Evolutionary conservation across 306 rosid species (phyloP).

Genomic region (peach (Prunus persica)): DNA sequence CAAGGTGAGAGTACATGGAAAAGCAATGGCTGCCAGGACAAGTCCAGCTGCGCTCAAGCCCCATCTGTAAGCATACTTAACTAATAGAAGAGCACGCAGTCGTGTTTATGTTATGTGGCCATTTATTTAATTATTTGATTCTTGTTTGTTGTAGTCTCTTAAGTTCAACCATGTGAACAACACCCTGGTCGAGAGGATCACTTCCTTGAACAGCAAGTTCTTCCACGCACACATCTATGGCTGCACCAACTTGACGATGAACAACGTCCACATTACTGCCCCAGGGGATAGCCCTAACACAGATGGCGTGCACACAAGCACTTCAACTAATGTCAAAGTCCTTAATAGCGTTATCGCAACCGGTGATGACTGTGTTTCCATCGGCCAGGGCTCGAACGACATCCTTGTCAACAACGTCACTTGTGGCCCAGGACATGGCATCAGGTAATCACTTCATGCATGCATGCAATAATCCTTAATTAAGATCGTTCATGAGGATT

Average conservation of each 20-base stretch:
- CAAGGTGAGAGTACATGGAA: slow-evolving; percentile 54
- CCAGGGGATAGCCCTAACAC: slow-evolving; percentile 72
- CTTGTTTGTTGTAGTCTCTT: slow-evolving; percentile 43
- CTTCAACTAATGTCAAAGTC: slow-evolving; percentile 25
- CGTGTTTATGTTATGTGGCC: background rate
- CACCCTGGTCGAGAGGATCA: slow-evolving; percentile 29
- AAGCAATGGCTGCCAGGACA: slow-evolving; percentile 19
- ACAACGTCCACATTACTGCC: slow-evolving; percentile 37
- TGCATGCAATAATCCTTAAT: too few species aligned
- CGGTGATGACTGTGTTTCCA: slow-evolving; percentile 74
- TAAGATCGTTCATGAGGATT: too few species aligned
- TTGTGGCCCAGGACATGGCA: slow-evolving; percentile 85
- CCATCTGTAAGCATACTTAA: slow-evolving; percentile 43
- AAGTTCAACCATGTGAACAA: slow-evolving; percentile 42
- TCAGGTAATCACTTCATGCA: slow-evolving; percentile 28
- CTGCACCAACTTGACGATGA: slow-evolving; percentile 29
- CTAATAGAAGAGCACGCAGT: too few species aligned
- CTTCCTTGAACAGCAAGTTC: slow-evolving; percentile 50
- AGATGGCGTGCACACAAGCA: slow-evolving; percentile 63
- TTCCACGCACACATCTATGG: slow-evolving; percentile 44
- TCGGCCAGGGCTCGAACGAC: slow-evolving; percentile 39
- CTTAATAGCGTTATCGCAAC: slow-evolving; percentile 43
- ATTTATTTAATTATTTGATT: background rate
- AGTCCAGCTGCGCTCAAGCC: slow-evolving; percentile 35
- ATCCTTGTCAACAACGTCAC: slow-evolving; percentile 30